Percentiles rank a stretch among this genome's conserved stretches.
phyloP scores from a whole-genome alignment of 116 monocot species.

The Trichopus zeylanicus region DNA sequence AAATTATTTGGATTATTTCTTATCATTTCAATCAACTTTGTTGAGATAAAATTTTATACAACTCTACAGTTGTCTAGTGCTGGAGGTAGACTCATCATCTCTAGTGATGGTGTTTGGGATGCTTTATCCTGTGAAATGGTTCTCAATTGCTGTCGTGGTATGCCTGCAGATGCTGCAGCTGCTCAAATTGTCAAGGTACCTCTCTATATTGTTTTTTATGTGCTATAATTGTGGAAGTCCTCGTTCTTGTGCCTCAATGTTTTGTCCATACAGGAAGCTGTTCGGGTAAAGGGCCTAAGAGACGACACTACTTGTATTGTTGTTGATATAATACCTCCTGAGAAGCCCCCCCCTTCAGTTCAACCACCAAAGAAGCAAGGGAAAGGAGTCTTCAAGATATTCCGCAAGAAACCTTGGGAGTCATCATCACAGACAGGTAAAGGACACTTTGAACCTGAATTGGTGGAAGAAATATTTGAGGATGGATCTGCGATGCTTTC shows the following conservation, averaged over 20 bases:
- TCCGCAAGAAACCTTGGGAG: slow-evolving; percentile 54
- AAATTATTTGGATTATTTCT: no score
- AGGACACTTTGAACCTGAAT: slow-evolving; percentile 46
- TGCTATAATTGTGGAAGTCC: not conserved
- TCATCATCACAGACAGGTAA: slow-evolving; percentile 36
- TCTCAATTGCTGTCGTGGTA: slow-evolving; percentile 62
- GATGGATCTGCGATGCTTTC: slow-evolving; percentile 81
- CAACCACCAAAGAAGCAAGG: slow-evolving; percentile 51
- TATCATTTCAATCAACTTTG: no score
- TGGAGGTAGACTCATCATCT: slow-evolving; percentile 88
- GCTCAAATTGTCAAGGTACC: slow-evolving; percentile 81
- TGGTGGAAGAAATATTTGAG: slow-evolving; percentile 86
- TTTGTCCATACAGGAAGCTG: slow-evolving; percentile 63
- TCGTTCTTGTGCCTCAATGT: slow-evolving; percentile 6
- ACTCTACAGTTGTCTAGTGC: slow-evolving; percentile 69
- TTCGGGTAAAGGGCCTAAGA: slow-evolving; percentile 62
- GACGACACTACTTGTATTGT: slow-evolving; percentile 99
- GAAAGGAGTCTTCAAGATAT: slow-evolving; percentile 72
- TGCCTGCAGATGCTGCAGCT: slow-evolving; percentile 67
- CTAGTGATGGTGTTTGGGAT: slow-evolving; percentile 99
- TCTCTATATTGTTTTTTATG: not conserved
- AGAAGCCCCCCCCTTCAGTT: slow-evolving; percentile 38
- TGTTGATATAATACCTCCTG: slow-evolving; percentile 81
- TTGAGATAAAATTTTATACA: not conserved
- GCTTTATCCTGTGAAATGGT: slow-evolving; percentile 63